These are phyloP conservation scores for Blumeriella jaapii DNA, from an alignment of 2,329 filamentous ascomycete genomes.

Conservation along the genomic window DNA sequence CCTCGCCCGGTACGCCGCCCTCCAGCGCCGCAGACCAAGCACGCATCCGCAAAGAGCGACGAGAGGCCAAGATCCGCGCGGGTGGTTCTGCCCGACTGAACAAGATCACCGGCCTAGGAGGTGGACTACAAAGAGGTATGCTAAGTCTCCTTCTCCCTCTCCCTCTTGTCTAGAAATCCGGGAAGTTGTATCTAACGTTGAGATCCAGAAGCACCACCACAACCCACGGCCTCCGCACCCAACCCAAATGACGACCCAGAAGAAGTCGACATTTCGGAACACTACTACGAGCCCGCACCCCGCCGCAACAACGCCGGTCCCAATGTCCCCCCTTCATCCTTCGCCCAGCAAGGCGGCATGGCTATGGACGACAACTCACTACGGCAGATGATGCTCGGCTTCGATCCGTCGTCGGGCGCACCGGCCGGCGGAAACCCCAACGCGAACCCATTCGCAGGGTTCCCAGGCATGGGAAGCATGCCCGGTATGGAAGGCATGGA, in stretches of 20 bases:
- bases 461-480: conserved; percentile 22
- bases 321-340: conserved; percentile 4
- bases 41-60: conserved; percentile 64
- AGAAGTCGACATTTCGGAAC: conserved; percentile 66
- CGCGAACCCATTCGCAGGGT: conserved; percentile 27
- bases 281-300: conserved; percentile 49
- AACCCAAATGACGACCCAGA: conserved; percentile 47
- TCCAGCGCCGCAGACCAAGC: conserved; percentile 50
- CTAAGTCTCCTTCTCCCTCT: not conserved
- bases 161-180: too few species aligned
- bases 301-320: conserved; percentile 23
- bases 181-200: not conserved
- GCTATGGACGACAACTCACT: conserved; percentile 47
- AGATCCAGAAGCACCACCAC: conserved; percentile 27
- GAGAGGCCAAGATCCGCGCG: conserved; percentile 67
- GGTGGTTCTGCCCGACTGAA: conserved; percentile 60
- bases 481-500: conserved; percentile 23
- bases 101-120: conserved; percentile 62
- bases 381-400: conserved; percentile 52
- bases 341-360: conserved; percentile 14
- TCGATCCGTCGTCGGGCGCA: conserved; percentile 32
- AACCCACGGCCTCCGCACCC: conserved; percentile 29
- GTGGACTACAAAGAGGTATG: conserved; percentile 38
- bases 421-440: conserved; percentile 18
- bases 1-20: conserved; percentile 19